phyloP scores from a whole-genome alignment of 805 yeast species.

The Candida patagonica region DNA sequence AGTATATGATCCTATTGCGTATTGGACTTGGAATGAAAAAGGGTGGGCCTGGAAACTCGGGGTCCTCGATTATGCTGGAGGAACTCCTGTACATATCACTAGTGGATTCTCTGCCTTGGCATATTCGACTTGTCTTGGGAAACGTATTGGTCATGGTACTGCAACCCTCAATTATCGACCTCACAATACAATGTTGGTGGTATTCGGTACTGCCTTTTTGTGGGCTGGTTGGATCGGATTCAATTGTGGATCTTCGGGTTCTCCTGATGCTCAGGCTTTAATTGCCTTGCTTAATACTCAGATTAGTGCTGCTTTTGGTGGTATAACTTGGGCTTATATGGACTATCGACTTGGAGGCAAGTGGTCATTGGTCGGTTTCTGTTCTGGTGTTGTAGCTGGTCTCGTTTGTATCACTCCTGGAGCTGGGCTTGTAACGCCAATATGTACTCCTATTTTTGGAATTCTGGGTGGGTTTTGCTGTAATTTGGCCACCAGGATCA shows the following conservation, averaged over 20 bases:
- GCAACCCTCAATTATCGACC: slow-evolving; percentile 55
- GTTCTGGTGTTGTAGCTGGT: slow-evolving; percentile 91
- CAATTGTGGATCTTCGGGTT: slow-evolving; percentile 58
- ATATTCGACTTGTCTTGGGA: slow-evolving; percentile 56
- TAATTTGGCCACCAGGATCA: slow-evolving; percentile 78
- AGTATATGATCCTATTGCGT: slow-evolving; percentile 64
- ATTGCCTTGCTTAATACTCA: slow-evolving; percentile 42
- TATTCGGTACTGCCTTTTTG: slow-evolving; percentile 57
- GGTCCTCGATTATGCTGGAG: slow-evolving; percentile 65
- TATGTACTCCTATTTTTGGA: slow-evolving; percentile 72
- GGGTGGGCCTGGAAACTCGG: slow-evolving; percentile 61
- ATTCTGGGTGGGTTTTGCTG: slow-evolving; percentile 63
- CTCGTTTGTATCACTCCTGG: slow-evolving; percentile 94
- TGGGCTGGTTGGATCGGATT: slow-evolving; percentile 77
- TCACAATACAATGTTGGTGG: slow-evolving; percentile 57
- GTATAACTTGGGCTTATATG: slow-evolving; percentile 34
- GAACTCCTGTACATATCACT: slow-evolving; percentile 66
- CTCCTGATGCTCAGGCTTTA: slow-evolving; percentile 28
- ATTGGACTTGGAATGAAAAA: slow-evolving; percentile 63
- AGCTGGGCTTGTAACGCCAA: slow-evolving; percentile 87
- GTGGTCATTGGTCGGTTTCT: slow-evolving; percentile 90
- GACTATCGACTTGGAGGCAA: slow-evolving; percentile 56
- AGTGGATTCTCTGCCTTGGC: slow-evolving; percentile 66
- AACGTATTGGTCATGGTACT: slow-evolving; percentile 52
- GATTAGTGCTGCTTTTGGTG: slow-evolving; percentile 42